Evolutionary conservation across 176 grass and related monocot genomes (phyloP), one percentile per base, ranked within the genome.

Genomic region (Miscanthus lutarioriparius): DNA sequence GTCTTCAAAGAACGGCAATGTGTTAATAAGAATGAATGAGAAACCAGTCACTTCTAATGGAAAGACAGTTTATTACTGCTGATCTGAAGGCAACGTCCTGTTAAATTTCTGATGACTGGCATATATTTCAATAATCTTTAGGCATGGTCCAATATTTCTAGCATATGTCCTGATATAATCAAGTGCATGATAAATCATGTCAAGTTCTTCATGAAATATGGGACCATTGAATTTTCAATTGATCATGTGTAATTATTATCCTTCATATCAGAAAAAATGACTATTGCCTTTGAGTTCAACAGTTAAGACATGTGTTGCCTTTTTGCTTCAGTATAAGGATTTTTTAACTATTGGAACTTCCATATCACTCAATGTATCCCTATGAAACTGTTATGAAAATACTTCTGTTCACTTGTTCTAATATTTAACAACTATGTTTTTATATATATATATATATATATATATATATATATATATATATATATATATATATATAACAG

Each of bases 161-260:
- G 39, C 72, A 37, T 41, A 75, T 87, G 72, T 70, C 63, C 33
- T 22, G 3, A 36, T 19, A 43, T 66, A 87, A 54, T 39, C 27
- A 87, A 70, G 22, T 26, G 64, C 37, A 28, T 35, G n/a, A 63
- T 63, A 63, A 49, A 58, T 16, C 17, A 22, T 49, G 54, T 33
- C 26, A 65, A 4, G 8, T 48, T 48, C 14, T 71, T 83, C 5
- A 23, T 20, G 27, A 49, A 59, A 61, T 63, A 69, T 5, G 22
- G 17, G 69, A 70, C 10, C 82, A 20, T 70, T 69, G 67, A 51
- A 76, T 51, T 68, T 33, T 45, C 32, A n/a, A 30, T 30, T 63
- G 22, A 32, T 47, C 39, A 1, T 39, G 6, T 69, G 6, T 37
- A 63, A 17, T 37, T n/a, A 41, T 63, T 5, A 64, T 66, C 70